Evolutionary conservation across 176 grass and related monocot species (phyloP), one percentile per base, ranked within the genome.

Genomic region (Oryza meridionalis): DNA sequence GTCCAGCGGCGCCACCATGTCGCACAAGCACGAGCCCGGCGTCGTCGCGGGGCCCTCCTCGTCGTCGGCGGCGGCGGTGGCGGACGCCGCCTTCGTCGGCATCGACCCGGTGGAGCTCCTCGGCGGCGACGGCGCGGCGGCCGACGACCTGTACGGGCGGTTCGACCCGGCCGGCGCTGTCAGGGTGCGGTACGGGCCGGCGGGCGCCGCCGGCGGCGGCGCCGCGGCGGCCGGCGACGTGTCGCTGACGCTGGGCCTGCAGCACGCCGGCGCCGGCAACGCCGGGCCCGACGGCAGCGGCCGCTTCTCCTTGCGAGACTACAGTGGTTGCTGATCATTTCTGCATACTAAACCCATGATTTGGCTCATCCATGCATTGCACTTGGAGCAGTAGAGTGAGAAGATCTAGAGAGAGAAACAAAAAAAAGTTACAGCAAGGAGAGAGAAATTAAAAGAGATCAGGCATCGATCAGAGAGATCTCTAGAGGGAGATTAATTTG

Each of bases 241-340:
- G 67, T 99, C 97, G 11, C 88, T 99, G 33, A 99, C 97, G 31
- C 88, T 99, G 27, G 97, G 97, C 31, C 86, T 99, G 50, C 97
- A 91, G 79, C 97, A 99, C 65, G 91, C 91, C 5, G 93, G 90
- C 13, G 86, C 83, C 6, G 88, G 88, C 65, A 92, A 90, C 70
- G 88, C 82, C 12, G 86, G 79, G 72, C 86, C 86, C 33, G 90
- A 90, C 61, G 85, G 87, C 67, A 92, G 82, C 70, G 84, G 86
- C 78, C 77, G 93, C 25, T 95, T 96, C 92, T 88, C 93, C 2
- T 87, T 99, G 66, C 92, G 96, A 91, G 93, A 99, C 81, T 99
- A 94, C 77, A 84, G 88, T 66, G 86, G 91, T 77, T 94, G 91
- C 71, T 93, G 87, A 78, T 40, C 38, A 40, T 88, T 78, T 58